Percentiles rank a stretch among this genome's conserved stretches.
Conservation (phyloP, 129 eudicot genomes). For the Flaveria trinervia region DNA sequence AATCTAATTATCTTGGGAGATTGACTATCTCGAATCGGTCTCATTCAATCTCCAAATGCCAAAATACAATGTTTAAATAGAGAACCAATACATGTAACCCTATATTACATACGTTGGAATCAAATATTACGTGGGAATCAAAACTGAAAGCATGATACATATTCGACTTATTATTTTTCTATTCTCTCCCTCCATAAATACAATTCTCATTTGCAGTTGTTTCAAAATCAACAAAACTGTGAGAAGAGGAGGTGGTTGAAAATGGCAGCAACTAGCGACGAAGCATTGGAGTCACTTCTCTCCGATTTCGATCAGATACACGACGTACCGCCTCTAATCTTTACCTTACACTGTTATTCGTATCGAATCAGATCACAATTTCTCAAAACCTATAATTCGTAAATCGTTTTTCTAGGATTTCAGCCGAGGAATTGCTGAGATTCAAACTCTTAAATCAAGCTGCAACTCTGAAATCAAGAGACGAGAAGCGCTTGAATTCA, state of each 20-base stretch:
- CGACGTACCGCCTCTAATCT: constrained; percentile 23
- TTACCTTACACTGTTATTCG: neutral
- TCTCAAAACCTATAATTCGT: constrained; percentile 20
- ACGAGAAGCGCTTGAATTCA: constrained; percentile 55
- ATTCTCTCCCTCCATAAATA: neutral
- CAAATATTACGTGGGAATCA: too few species aligned
- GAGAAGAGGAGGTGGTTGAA: neutral
- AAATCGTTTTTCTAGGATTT: constrained; percentile 37
- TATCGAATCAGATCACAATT: neutral
- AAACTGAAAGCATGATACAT: too few species aligned
- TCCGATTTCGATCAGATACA: constrained; percentile 56
- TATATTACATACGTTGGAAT: too few species aligned
- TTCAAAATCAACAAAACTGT: neutral
- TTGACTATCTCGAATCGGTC: too few species aligned
- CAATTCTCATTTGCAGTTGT: neutral
- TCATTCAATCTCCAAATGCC: too few species aligned
- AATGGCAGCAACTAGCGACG: constrained; percentile 58
- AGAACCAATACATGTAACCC: too few species aligned
- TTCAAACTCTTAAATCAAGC: constrained; percentile 47
- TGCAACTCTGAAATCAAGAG: constrained; percentile 43
- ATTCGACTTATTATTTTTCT: neutral
- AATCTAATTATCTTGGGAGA: too few species aligned
- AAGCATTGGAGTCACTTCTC: constrained; percentile 46
- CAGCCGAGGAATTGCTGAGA: constrained; percentile 28
- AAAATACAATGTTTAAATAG: too few species aligned